Percentiles rank a stretch among this genome's conserved stretches.
Conservation (phyloP, 306 rosid species). For the Sicyos edulis region DNA sequence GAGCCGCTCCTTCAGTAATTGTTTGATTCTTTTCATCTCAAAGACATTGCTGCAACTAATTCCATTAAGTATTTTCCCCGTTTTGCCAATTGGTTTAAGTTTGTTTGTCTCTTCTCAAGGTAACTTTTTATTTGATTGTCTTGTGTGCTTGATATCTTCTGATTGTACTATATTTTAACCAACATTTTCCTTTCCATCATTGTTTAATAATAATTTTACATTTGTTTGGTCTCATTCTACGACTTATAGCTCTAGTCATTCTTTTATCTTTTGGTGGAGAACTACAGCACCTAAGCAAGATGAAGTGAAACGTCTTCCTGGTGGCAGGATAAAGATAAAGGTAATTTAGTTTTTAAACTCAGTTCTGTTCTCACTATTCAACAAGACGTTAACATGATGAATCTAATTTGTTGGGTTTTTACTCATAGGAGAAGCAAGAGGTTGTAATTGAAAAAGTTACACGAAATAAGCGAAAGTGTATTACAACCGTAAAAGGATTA, state of each 20-base stretch:
- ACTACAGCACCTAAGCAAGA: conserved; percentile 62
- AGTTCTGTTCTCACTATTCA: neutral
- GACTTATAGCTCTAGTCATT: neutral
- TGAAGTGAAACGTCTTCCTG: conserved; percentile 95
- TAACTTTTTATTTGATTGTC: neutral
- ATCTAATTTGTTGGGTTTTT: conserved; percentile 6
- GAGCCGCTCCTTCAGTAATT: too few species aligned
- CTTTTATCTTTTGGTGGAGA: conserved; percentile 17
- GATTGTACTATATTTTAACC: neutral
- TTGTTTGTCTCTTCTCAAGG: neutral
- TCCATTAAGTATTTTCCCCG: neutral
- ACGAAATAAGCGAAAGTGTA: too few species aligned
- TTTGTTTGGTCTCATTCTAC: conserved; percentile 6
- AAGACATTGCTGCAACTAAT: neutral
- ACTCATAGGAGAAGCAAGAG: too few species aligned
- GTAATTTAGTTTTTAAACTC: conserved; percentile 24
- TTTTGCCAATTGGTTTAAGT: neutral
- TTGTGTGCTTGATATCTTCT: neutral
- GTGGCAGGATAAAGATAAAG: conserved; percentile 97
- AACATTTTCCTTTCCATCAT: neutral
- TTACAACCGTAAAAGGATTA: too few species aligned
- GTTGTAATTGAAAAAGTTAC: too few species aligned
- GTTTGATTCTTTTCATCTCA: neutral
- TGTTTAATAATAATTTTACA: neutral
- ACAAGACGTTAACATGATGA: neutral